Evolutionary conservation across 441 rosid species (phyloP).

Genomic region (Pelargonium fulgidum): DNA sequence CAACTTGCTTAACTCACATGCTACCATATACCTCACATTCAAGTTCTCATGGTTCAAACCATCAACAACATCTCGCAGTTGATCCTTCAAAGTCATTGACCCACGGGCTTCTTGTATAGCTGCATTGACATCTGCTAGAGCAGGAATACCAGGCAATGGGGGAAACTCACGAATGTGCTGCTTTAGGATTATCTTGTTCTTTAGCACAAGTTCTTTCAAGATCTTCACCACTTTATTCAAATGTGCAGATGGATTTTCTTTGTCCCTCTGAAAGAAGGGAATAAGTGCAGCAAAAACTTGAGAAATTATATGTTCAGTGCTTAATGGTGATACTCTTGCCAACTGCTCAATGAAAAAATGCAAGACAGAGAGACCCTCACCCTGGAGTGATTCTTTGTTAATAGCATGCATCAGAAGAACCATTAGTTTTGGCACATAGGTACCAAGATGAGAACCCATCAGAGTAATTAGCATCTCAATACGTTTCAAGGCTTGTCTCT

Average conservation of each 20-base stretch:
- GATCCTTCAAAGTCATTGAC: constrained; percentile 81
- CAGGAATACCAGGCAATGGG: constrained; percentile 77
- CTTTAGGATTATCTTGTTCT: constrained; percentile 71
- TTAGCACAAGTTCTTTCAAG: constrained; percentile 84
- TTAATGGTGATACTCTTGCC: constrained; percentile 73
- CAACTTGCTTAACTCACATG: constrained; percentile 88
- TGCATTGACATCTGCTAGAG: constrained; percentile 68
- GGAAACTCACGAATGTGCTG: constrained; percentile 93
- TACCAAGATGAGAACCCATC: constrained; percentile 89
- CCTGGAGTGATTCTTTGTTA: constrained; percentile 76
- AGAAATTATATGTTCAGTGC: constrained; percentile 85
- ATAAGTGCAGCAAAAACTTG: constrained; percentile 96
- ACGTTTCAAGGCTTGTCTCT: constrained; percentile 90
- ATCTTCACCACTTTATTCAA: constrained; percentile 74
- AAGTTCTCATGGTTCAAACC: constrained; percentile 91
- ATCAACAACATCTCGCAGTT: constrained; percentile 65
- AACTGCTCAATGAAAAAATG: constrained; percentile 76
- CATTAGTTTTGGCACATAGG: constrained; percentile 93
- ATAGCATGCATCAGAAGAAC: constrained; percentile 98
- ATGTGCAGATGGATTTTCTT: constrained; percentile 46
- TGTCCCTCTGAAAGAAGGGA: constrained; percentile 84
- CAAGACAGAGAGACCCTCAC: constrained; percentile 86
- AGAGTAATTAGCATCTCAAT: constrained; percentile 86
- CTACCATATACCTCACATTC: constrained; percentile 99
- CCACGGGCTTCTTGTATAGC: constrained; percentile 98